phyloP scores from a whole-genome alignment of 148 eudicot species.

The Polygonum aviculare region DNA sequence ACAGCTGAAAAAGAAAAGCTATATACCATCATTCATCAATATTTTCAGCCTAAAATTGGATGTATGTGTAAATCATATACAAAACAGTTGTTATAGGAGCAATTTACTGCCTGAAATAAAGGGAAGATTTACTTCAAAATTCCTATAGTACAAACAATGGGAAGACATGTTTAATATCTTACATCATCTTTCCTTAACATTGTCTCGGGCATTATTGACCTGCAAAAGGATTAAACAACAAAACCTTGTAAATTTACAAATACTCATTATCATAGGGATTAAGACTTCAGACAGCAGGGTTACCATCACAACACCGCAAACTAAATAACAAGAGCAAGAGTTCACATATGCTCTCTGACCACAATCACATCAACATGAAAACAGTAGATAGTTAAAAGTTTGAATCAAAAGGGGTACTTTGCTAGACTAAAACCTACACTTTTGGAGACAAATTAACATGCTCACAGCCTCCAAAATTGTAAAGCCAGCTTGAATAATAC shows the following conservation, averaged over 20 bases:
- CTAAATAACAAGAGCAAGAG: not conserved
- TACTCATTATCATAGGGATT: not conserved
- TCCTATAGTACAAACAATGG: not conserved
- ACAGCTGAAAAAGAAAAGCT: conserved; percentile 31
- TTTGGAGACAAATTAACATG: not conserved
- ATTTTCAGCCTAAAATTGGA: not conserved
- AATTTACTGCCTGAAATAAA: not conserved
- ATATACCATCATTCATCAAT: not conserved
- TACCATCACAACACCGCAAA: not conserved
- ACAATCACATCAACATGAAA: not conserved
- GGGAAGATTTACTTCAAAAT: not conserved
- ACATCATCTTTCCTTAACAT: conserved; percentile 80
- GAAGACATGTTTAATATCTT: conserved; percentile 19
- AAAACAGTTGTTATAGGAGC: not conserved
- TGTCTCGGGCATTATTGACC: conserved; percentile 52
- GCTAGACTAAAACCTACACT: not conserved
- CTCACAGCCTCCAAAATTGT: not conserved
- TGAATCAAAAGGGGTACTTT: not conserved
- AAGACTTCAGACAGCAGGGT: not conserved
- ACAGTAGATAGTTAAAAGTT: not conserved
- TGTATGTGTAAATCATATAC: not conserved
- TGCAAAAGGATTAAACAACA: conserved; percentile 18
- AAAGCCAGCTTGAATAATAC: not conserved
- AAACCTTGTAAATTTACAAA: not conserved
- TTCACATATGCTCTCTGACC: not conserved